A percentile compares a stretch with the other conserved stretches of the same genome.
phyloP scores from a whole-genome alignment of 352 stramenopile species.

The Phytophthora litchii region DNA sequence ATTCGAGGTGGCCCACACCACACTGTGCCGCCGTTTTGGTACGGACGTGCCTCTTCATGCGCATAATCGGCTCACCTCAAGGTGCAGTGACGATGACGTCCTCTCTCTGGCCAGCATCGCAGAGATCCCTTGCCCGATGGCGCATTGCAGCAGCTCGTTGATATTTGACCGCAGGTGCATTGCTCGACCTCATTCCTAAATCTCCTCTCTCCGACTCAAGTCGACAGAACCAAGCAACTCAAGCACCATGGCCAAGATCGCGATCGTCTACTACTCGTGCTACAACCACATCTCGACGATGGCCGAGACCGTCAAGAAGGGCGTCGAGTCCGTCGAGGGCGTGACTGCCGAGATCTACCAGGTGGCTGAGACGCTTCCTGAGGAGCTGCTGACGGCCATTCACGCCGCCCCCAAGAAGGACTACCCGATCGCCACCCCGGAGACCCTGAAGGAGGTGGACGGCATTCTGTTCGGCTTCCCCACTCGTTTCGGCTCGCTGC shows the following conservation, averaged over 20 bases:
- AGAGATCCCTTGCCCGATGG: neutral
- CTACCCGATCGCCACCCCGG: conserved; percentile 28
- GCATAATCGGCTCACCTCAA: neutral
- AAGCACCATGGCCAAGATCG: conserved; percentile 33
- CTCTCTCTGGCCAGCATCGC: neutral
- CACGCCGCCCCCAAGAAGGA: conserved; percentile 34
- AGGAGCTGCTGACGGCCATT: conserved; percentile 19
- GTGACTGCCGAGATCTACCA: conserved; percentile 33
- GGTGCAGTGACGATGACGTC: neutral
- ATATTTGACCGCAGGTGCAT: neutral
- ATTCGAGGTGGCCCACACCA: neutral
- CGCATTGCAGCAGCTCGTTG: neutral
- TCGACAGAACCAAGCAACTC: neutral
- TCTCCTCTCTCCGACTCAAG: conserved; percentile 19
- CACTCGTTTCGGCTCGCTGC: conserved; percentile 34
- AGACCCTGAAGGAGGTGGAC: conserved; percentile 32
- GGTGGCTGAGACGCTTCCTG: conserved; percentile 19
- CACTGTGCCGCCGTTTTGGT: neutral
- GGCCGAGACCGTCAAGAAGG: conserved; percentile 24
- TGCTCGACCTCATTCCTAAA: conserved; percentile 21
- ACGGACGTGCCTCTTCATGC: neutral
- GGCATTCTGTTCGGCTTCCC: conserved; percentile 38
- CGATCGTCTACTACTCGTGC: conserved; percentile 38
- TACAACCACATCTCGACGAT: conserved; percentile 30
- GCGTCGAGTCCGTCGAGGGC: conserved; percentile 25